phyloP scores from a whole-genome alignment of 768 basidiomycete genomes.

The Rhodocollybia butyracea region DNA sequence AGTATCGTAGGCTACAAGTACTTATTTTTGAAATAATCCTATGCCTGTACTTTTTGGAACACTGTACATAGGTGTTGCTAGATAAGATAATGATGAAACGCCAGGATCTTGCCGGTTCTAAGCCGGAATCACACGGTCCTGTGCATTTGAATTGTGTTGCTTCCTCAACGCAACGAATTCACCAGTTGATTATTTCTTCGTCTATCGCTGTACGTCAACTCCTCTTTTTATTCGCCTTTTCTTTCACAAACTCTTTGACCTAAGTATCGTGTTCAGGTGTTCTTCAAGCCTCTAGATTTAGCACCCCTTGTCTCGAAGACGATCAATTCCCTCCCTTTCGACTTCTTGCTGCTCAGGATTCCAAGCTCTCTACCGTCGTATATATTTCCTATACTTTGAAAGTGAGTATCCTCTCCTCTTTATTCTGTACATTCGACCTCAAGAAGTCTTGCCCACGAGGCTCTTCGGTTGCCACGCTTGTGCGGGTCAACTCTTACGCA shows the following conservation, averaged over 20 bases:
- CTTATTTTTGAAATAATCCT: neutral
- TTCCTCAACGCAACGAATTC: slow-evolving; percentile 34
- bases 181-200: slow-evolving; percentile 17
- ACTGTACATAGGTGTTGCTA: neutral
- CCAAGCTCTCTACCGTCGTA: neutral
- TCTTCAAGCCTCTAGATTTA: slow-evolving; percentile 8
- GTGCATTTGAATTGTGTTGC: slow-evolving; percentile 9
- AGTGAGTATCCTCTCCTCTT: slow-evolving; percentile 2
- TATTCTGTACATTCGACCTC: neutral
- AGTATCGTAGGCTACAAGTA: neutral
- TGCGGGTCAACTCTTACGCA: slow-evolving; percentile 3
- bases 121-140: too few species aligned
- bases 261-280: neutral
- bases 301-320: slow-evolving; percentile 10
- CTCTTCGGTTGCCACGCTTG: slow-evolving; percentile 7
- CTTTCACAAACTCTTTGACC: neutral
- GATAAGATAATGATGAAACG: neutral
- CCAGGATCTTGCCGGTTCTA: too few species aligned
- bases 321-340: slow-evolving; percentile 11
- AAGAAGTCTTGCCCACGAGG: slow-evolving; percentile 8
- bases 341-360: slow-evolving; percentile 11
- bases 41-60: too few species aligned
- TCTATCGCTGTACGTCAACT: slow-evolving; percentile 19
- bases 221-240: slow-evolving; percentile 11
- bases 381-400: neutral